Conservation (phyloP, 441 rosid genomes). For the Eugenia klotzschiana region DNA sequence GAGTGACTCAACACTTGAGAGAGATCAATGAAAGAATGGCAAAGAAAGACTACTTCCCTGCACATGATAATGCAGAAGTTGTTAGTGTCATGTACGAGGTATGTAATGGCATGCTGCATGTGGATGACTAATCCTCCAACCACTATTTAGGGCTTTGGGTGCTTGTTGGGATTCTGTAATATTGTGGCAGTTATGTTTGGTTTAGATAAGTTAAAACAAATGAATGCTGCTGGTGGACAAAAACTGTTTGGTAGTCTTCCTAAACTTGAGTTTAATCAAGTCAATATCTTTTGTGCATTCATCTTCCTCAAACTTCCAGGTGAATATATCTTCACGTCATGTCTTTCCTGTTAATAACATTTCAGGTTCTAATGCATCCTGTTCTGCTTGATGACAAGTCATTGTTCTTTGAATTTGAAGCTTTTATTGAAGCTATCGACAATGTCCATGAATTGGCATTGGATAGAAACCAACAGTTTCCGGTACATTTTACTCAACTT, state of each 20-base stretch:
- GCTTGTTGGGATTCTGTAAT: neutral
- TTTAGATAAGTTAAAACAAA: neutral
- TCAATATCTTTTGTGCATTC: neutral
- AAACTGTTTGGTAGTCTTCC: neutral
- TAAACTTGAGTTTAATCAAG: neutral
- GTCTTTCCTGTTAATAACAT: neutral
- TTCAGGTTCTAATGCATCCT: slow-evolving; percentile 95
- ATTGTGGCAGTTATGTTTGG: neutral
- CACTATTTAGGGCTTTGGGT: neutral
- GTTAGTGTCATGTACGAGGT: slow-evolving; percentile 96
- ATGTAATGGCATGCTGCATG: neutral
- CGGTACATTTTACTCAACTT: slow-evolving; percentile 36
- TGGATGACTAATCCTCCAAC: neutral
- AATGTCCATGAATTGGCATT: slow-evolving; percentile 85
- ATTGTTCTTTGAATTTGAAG: slow-evolving; percentile 70
- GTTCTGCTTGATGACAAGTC: slow-evolving; percentile 70
- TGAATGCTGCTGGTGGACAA: neutral
- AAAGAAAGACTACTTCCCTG: slow-evolving; percentile 49
- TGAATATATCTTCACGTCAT: neutral
- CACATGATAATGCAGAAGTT: slow-evolving; percentile 55
- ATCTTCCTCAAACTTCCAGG: neutral
- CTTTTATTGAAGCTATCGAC: slow-evolving; percentile 80
- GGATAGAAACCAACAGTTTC: slow-evolving; percentile 86
- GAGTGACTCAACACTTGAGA: slow-evolving; percentile 64
- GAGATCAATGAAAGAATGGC: slow-evolving; percentile 52